Percentiles rank a stretch among this genome's conserved stretches.
Evolutionary conservation across 805 yeast genomes (phyloP).

Genomic region (Candida boidinii): DNA sequence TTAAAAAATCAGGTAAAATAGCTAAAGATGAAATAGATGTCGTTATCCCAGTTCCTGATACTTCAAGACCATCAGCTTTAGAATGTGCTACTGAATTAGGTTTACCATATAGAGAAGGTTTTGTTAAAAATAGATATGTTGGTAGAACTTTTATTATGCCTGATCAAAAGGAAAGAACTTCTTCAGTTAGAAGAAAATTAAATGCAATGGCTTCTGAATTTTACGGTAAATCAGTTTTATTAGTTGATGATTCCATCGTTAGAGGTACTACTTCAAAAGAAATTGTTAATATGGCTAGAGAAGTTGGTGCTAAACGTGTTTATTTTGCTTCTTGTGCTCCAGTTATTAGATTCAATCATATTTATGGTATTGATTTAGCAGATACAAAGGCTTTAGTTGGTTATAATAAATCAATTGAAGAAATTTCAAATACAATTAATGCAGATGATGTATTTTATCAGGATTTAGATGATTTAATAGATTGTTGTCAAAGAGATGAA

Average conservation of each 20-base stretch:
- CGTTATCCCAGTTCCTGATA: constrained; percentile 96
- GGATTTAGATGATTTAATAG: constrained; percentile 70
- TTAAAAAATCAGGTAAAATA: constrained; percentile 30
- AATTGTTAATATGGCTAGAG: constrained; percentile 96
- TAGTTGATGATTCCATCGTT: constrained; percentile 95
- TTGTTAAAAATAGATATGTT: constrained; percentile 92
- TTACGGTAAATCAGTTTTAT: constrained; percentile 69
- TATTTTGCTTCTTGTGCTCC: constrained; percentile 97
- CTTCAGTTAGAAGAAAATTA: constrained; percentile 87
- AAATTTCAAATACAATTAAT: constrained; percentile 70
- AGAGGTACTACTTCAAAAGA: constrained; percentile 97
- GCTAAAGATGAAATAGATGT: constrained; percentile 68
- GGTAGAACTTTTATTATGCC: constrained; percentile 99
- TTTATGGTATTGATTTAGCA: constrained; percentile 95
- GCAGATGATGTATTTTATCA: constrained; percentile 92
- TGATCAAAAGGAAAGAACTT: constrained; percentile 86
- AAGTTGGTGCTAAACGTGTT: constrained; percentile 95
- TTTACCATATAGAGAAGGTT: constrained; percentile 91
- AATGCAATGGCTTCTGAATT: constrained; percentile 96
- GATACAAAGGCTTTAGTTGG: constrained; percentile 93
- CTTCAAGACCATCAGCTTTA: constrained; percentile 91
- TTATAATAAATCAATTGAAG: constrained; percentile 62
- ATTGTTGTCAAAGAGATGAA: constrained; percentile 50
- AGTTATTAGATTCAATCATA: constrained; percentile 92
- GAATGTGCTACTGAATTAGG: constrained; percentile 80